These are phyloP conservation scores for Rhodotorula kratochvilovae DNA, from an alignment of 768 basidiomycete species.

Conservation along the genomic window DNA sequence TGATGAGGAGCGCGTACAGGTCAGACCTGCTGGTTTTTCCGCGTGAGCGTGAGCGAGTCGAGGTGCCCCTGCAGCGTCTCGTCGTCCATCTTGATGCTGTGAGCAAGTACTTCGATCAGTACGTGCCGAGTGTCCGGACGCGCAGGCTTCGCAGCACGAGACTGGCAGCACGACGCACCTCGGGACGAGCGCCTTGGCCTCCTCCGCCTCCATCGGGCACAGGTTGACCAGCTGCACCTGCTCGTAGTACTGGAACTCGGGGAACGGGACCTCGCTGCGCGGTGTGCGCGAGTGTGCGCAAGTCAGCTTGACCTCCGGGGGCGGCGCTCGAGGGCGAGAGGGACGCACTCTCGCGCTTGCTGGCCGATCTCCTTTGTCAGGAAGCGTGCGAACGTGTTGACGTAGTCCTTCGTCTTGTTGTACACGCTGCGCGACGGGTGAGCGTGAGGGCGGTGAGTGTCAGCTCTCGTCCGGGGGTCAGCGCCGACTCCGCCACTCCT, in stretches of 20 bases:
- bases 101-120: background rate
- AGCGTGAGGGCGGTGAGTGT: background rate
- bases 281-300: background rate
- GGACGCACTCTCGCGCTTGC: slow-evolving; percentile 76
- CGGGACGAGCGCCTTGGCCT: slow-evolving; percentile 84
- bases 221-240: slow-evolving; percentile 88
- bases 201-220: slow-evolving; percentile 79
- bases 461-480: background rate
- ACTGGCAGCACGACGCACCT: slow-evolving; percentile 54
- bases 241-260: slow-evolving; percentile 79
- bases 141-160: background rate
- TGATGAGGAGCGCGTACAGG: background rate
- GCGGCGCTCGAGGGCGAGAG: no score
- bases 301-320: background rate
- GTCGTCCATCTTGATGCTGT: slow-evolving; percentile 78
- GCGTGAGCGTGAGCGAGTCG: slow-evolving; percentile 66
- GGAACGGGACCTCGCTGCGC: background rate
- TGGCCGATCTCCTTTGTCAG: slow-evolving; percentile 72
- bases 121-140: no score
- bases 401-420: slow-evolving; percentile 87
- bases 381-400: slow-evolving; percentile 85
- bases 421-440: slow-evolving; percentile 60
- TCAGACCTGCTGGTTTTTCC: slow-evolving; percentile 65
- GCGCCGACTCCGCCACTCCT: background rate
- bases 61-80: slow-evolving; percentile 74